Percentiles rank a stretch among this genome's conserved stretches.
These are phyloP conservation scores for Mycena floridula DNA, from an alignment of 768 basidiomycete genomes.

Conservation along the genomic window DNA sequence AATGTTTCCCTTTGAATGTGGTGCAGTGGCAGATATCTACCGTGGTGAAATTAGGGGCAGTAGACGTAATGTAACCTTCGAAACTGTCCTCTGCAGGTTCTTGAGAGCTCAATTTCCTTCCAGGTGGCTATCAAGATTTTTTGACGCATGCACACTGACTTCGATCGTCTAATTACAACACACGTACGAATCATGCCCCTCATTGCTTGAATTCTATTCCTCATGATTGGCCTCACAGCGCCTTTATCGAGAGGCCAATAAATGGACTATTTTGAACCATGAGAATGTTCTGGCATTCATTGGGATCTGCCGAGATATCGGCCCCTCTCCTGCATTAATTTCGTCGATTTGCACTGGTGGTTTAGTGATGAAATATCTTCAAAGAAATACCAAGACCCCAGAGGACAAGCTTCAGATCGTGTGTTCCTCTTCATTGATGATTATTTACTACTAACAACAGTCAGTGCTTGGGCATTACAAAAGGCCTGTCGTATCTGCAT, in stretches of 20 bases:
- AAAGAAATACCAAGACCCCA: not conserved
- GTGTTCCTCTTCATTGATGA: not conserved
- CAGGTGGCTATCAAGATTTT: not conserved
- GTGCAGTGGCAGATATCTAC: no score
- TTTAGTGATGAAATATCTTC: conserved; percentile 3
- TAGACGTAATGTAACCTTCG: no score
- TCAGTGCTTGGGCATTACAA: not conserved
- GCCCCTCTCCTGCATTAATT: conserved; percentile 4
- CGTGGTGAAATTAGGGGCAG: no score
- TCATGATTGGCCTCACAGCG: not conserved
- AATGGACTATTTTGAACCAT: conserved; percentile 11
- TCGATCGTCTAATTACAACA: not conserved
- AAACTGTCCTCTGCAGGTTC: no score
- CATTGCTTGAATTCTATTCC: not conserved
- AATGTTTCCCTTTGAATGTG: no score
- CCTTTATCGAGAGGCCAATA: conserved; percentile 5
- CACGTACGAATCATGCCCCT: not conserved
- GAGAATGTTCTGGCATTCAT: conserved; percentile 10
- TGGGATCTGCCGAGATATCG: conserved; percentile 8
- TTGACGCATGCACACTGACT: not conserved
- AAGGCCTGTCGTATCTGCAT: not conserved
- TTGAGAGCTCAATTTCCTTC: no score
- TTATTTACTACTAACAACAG: not conserved
- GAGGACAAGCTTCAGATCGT: not conserved
- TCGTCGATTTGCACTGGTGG: conserved; percentile 10